Conservation (phyloP, 2,329 filamentous ascomycete species). For the Paraphaeosphaeria sporulosa region DNA sequence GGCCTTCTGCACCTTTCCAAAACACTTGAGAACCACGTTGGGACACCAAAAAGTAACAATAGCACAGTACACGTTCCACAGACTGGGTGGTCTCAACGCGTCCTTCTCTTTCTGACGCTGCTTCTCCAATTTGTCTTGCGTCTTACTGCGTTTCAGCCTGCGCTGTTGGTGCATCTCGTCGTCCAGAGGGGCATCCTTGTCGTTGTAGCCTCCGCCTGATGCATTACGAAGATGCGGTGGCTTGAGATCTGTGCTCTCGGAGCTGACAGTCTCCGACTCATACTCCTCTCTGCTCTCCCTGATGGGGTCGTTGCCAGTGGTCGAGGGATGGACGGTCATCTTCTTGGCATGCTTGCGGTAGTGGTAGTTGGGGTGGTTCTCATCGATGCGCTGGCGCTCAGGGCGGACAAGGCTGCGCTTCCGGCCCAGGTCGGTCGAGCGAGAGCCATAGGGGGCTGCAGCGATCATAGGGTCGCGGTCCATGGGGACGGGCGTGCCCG, state of each 20-base stretch:
- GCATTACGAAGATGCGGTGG: constrained; percentile 47
- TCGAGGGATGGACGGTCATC: constrained; percentile 88
- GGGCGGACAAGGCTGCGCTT: constrained; percentile 91
- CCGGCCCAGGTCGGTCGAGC: constrained; percentile 63
- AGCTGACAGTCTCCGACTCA: constrained; percentile 62
- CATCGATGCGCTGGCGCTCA: constrained; percentile 84
- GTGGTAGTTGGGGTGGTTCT: constrained; percentile 91
- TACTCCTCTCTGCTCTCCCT: constrained; percentile 80
- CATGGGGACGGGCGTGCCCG: constrained; percentile 48
- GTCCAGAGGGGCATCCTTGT: constrained; percentile 47
- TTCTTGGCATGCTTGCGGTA: constrained; percentile 94
- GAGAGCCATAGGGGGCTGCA: constrained; percentile 40
- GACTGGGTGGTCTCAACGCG: constrained; percentile 76
- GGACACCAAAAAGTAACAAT: constrained; percentile 95
- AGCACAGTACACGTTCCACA: constrained; percentile 96
- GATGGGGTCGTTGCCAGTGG: constrained; percentile 90
- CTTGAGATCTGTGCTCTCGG: constrained; percentile 69
- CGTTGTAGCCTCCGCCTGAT: constrained; percentile 49
- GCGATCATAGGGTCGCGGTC: constrained; percentile 64
- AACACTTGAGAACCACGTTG: constrained; percentile 82
- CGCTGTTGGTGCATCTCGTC: constrained; percentile 52
- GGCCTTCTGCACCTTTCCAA: constrained; percentile 82
- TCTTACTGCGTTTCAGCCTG: constrained; percentile 71
- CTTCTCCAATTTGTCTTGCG: constrained; percentile 66
- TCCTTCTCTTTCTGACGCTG: constrained; percentile 66